Percentiles rank a stretch among this genome's conserved stretches.
phyloP scores from a whole-genome alignment of 495 filamentous ascomycete genomes.

The Podospora tetraspora region DNA sequence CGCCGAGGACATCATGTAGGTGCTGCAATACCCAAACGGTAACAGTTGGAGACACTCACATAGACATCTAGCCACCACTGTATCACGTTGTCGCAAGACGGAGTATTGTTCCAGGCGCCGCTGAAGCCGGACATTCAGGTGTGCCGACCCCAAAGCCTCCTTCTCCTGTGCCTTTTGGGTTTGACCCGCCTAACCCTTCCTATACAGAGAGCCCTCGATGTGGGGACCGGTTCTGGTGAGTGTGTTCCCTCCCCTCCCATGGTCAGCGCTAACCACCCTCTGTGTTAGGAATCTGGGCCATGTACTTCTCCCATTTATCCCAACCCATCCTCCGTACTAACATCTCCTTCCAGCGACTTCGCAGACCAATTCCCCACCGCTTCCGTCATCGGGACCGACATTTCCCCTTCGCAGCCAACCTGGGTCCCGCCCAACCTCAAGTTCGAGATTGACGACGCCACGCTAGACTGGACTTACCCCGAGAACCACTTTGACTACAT shows the following conservation, averaged over 20 bases:
- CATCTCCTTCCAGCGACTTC: constrained; percentile 28
- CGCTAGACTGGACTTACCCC: constrained; percentile 42
- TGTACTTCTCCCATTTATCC: constrained; percentile 19
- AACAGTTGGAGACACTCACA: background rate
- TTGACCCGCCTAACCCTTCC: background rate
- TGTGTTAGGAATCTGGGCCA: constrained; percentile 36
- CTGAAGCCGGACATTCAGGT: constrained; percentile 34
- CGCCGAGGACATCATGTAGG: constrained; percentile 37
- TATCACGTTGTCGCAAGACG: constrained; percentile 42
- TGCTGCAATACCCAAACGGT: background rate
- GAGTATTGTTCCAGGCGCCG: constrained; percentile 54
- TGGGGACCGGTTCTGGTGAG: constrained; percentile 56
- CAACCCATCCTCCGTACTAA: background rate
- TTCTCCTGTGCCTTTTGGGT: accelerated
- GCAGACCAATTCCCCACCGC: constrained; percentile 48
- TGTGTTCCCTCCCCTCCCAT: background rate
- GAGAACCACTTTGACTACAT: constrained; percentile 54
- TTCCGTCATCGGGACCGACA: constrained; percentile 60
- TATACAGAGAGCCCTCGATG: constrained; percentile 51
- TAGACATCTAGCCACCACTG: constrained; percentile 29
- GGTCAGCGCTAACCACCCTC: background rate
- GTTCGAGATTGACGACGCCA: constrained; percentile 51
- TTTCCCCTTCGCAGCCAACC: constrained; percentile 52
- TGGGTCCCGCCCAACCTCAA: constrained; percentile 47
- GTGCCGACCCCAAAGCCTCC: background rate